Evolutionary conservation across 2,329 filamentous ascomycete species (phyloP), one percentile per base, ranked within the genome.

Genomic region (Pseudogymnoascus sp.): DNA sequence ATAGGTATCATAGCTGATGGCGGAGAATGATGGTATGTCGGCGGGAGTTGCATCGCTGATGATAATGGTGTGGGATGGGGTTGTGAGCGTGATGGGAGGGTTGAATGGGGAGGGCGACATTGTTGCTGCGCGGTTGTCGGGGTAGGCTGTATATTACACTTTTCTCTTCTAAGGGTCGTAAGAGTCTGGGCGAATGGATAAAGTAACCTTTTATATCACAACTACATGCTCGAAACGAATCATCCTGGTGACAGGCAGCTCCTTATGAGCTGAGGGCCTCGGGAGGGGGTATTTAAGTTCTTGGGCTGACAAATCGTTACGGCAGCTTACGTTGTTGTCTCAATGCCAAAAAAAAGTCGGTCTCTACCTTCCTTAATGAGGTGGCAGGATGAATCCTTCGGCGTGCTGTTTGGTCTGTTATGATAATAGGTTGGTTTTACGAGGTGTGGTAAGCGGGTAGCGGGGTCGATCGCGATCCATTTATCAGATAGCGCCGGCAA

Each of bases 1-100:
- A 22, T 68, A 65, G 14, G 57, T 30, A 7, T 22, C 6, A 7
- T 58, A 36, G 57, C 11, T 37, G 33, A 58, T 7, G 12, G 22
- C 37, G 33, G 18, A 36, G 4, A 36, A 22, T 14, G 57, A 30
- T 3, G 18, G 33, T 33, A 39, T 39, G 11, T 58, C 57, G 18
- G 57, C 18, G 4, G 33, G 33, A 15, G 57, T 25, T 22, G 11
- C 33, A 8, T 22, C 14, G 33, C 33, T 36, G 33, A 58, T 12
- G 18, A 36, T 36, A 20, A 58, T 18, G 18, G 33, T 58, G 12
- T 38, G 57, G 33, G 57, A 12, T 33, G 47, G 47, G n/a, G 25
- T 58, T 58, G 33, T 39, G 33, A 58, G 15, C 8, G 33, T 39
- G 33, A 58, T 8, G 8, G 57, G 33, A 18, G 18, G 11, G 8